A percentile compares a stretch with the other conserved stretches of the same genome.
Evolutionary conservation across 2,329 filamentous ascomycete genomes (phyloP).

Genomic region (Magnaporthiopsis incrustans): DNA sequence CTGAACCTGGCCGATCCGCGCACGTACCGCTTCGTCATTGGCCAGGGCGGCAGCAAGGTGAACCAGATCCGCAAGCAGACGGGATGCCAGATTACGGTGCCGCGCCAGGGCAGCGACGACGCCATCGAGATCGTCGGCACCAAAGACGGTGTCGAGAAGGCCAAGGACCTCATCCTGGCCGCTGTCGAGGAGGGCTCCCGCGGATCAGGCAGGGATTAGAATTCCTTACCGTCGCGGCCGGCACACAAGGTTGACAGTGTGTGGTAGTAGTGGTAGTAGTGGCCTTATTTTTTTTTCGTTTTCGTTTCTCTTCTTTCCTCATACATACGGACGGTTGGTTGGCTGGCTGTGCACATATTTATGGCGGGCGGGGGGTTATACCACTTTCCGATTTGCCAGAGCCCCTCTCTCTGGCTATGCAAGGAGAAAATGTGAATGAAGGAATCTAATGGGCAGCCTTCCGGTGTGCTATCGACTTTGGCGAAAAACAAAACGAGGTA

Average conservation of each 20-base stretch:
- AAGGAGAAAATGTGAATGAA: neutral
- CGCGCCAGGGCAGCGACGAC: conserved; percentile 65
- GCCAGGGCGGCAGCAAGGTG: conserved; percentile 81
- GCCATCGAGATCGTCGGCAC: conserved; percentile 85
- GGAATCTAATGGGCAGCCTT: neutral
- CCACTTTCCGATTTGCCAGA: neutral
- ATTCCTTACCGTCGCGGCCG: neutral
- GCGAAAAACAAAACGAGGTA: too few relatives aligned
- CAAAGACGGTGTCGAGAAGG: conserved; percentile 73
- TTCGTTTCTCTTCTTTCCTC: neutral
- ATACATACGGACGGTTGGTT: neutral
- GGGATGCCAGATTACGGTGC: conserved; percentile 88
- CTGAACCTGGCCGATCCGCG: conserved; percentile 82
- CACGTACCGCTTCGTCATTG: conserved; percentile 86
- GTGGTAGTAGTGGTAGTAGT: neutral
- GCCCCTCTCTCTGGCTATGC: neutral
- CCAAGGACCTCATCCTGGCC: conserved; percentile 80
- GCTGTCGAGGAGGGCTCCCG: conserved; percentile 59
- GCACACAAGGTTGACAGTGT: neutral
- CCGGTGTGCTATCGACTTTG: neutral
- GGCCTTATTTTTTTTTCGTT: neutral
- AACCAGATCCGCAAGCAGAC: conserved; percentile 89
- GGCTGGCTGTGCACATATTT: neutral
- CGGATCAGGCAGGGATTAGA: conserved; percentile 18
- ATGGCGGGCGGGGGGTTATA: neutral